Conservation (phyloP, 2,329 filamentous ascomycete genomes). For the Eutypa lata region DNA sequence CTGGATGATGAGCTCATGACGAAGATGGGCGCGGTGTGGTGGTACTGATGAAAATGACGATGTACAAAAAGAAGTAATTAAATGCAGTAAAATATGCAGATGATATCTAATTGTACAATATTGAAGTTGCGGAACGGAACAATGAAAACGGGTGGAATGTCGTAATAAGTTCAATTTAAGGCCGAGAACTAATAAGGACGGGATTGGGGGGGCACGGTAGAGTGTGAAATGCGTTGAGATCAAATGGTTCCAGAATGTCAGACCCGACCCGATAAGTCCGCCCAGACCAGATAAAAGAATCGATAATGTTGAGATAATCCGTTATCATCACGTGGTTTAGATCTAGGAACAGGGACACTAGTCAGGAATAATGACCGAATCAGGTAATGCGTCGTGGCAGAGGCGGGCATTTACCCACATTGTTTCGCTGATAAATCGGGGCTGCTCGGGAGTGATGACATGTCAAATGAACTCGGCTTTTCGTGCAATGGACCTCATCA, state of each 20-base stretch:
- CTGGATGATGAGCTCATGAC: slow-evolving; percentile 55
- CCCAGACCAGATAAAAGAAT: neutral
- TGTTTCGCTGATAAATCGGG: too few species aligned
- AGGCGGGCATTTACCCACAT: too few species aligned
- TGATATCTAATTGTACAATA: too few species aligned
- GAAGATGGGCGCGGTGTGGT: slow-evolving; percentile 2
- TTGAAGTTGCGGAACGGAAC: too few species aligned
- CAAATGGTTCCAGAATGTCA: neutral
- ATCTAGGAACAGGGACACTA: neutral
- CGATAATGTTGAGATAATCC: neutral
- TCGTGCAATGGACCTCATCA: too few species aligned
- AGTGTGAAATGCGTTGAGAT: neutral
- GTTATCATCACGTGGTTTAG: neutral
- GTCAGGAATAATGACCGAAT: neutral
- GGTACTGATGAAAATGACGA: neutral
- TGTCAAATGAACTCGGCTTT: too few species aligned
- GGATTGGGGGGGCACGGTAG: too few species aligned
- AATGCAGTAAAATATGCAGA: neutral
- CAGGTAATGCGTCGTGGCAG: neutral
- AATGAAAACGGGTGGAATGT: neutral
- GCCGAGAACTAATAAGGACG: neutral
- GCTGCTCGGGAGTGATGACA: too few species aligned
- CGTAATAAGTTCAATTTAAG: neutral
- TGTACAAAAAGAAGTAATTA: neutral
- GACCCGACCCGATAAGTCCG: neutral